These are phyloP conservation scores for Nadsonia commutata DNA, from an alignment of 1,139 yeast species.

Conservation along the genomic window DNA sequence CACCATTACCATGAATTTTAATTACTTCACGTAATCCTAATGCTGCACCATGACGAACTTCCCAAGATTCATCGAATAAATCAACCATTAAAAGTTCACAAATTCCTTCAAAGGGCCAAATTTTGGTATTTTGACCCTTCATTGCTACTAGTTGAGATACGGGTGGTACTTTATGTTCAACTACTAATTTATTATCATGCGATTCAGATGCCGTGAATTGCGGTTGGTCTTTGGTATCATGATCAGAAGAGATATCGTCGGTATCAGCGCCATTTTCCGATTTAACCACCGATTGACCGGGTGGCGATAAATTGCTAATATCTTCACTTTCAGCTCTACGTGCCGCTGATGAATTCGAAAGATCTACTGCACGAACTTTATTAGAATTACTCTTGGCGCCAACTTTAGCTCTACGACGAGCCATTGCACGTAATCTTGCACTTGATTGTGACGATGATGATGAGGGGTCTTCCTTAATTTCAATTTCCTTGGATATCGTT, in stretches of 20 bases:
- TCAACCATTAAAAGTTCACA: slow-evolving; percentile 71
- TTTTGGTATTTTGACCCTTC: slow-evolving; percentile 61
- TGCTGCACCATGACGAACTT: slow-evolving; percentile 90
- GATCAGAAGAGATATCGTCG: neutral
- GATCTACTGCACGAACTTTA: slow-evolving; percentile 50
- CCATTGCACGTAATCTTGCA: slow-evolving; percentile 87
- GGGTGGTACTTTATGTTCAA: slow-evolving; percentile 61
- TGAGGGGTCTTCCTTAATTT: slow-evolving; percentile 6
- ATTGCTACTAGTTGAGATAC: slow-evolving; percentile 59
- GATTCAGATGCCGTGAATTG: slow-evolving; percentile 59
- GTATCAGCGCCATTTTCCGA: slow-evolving; percentile 2
- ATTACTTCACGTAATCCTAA: slow-evolving; percentile 81
- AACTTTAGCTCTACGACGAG: slow-evolving; percentile 77
- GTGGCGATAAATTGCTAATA: slow-evolving; percentile 1
- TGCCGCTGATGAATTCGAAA: slow-evolving; percentile 66
- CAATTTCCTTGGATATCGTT: slow-evolving; percentile 8
- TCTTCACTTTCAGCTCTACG: slow-evolving; percentile 28
- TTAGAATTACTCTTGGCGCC: slow-evolving; percentile 49
- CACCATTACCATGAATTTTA: slow-evolving; percentile 72
- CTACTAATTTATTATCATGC: slow-evolving; percentile 67
- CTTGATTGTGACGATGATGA: slow-evolving; percentile 31
- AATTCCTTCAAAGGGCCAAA: slow-evolving; percentile 98
- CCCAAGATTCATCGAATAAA: slow-evolving; percentile 82
- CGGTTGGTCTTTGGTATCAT: slow-evolving; percentile 6
- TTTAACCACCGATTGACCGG: neutral